phyloP scores from a whole-genome alignment of 2,329 filamentous ascomycete genomes.

The Aspergillus sp. region DNA sequence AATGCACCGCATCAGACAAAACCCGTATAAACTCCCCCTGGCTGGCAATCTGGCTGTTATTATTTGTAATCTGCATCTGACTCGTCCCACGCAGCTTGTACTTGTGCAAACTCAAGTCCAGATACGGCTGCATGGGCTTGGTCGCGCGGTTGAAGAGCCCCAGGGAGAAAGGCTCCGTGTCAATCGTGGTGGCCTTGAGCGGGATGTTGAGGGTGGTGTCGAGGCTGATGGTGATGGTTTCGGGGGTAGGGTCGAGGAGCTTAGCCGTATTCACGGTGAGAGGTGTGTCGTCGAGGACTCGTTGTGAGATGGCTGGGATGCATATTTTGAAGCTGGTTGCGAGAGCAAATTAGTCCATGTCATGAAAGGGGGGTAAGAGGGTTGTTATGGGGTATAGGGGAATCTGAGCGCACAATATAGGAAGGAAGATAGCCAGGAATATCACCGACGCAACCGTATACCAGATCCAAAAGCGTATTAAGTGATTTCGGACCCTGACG shows the following conservation, averaged over 20 bases:
- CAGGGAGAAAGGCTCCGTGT: slow-evolving; percentile 29
- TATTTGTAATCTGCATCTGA: slow-evolving; percentile 25
- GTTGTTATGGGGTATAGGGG: neutral
- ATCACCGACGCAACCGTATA: slow-evolving; percentile 13
- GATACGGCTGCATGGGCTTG: slow-evolving; percentile 12
- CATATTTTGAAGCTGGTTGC: slow-evolving; percentile 14
- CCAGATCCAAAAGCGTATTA: slow-evolving; percentile 14
- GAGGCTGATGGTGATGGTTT: slow-evolving; percentile 13
- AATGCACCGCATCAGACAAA: slow-evolving; percentile 36
- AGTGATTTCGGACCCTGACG: no score
- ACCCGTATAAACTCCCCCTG: slow-evolving; percentile 34
- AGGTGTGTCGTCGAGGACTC: slow-evolving; percentile 14
- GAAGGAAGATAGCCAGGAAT: slow-evolving; percentile 18
- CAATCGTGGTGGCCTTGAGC: slow-evolving; percentile 6
- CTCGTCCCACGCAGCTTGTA: slow-evolving; percentile 22
- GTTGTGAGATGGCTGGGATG: slow-evolving; percentile 17
- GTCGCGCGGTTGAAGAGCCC: slow-evolving; percentile 37
- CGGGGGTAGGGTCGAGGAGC: slow-evolving; percentile 13
- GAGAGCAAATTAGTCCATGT: no score
- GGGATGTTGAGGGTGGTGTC: slow-evolving; percentile 14
- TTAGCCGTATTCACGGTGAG: slow-evolving; percentile 14
- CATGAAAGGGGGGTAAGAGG: no score
- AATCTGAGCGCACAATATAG: slow-evolving; percentile 12
- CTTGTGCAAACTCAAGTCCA: slow-evolving; percentile 8
- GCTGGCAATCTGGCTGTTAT: slow-evolving; percentile 31